A percentile compares a stretch with the other conserved stretches of the same genome.
Evolutionary conservation across 2,329 filamentous ascomycete species (phyloP).

Genomic region (Pyricularia pennisetigena): DNA sequence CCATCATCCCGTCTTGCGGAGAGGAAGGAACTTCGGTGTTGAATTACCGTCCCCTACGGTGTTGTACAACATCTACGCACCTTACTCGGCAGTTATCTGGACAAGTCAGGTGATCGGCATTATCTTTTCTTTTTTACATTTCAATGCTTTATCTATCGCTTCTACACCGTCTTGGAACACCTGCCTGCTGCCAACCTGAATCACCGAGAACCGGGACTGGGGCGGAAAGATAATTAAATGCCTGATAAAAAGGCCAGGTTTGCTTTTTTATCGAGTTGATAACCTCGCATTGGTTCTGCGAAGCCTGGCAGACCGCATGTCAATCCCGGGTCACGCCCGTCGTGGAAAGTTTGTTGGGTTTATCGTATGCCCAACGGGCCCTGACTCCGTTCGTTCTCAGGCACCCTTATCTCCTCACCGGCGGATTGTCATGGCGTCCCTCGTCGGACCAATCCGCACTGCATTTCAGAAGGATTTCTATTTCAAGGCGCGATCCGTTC

Average conservation of each 20-base stretch:
- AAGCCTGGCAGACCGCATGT: neutral
- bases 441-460: neutral
- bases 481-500: neutral
- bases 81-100: neutral
- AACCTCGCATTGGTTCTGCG: neutral
- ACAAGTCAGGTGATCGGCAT: neutral
- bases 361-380: neutral
- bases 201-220: neutral
- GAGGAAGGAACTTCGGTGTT: too few relatives aligned
- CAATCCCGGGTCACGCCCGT: neutral
- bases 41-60: too few relatives aligned
- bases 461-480: neutral
- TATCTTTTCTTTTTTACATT: neutral
- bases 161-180: neutral
- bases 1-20: too few relatives aligned
- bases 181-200: neutral
- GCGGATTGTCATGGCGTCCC: neutral
- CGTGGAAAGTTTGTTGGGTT: neutral
- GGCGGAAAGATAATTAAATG: neutral
- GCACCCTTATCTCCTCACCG: neutral
- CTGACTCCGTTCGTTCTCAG: neutral
- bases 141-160: neutral
- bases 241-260: neutral
- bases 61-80: too few relatives aligned
- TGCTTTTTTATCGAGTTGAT: neutral